Evolutionary conservation across 345 rosid species (phyloP).

Genomic region (Salix arbutifolia): DNA sequence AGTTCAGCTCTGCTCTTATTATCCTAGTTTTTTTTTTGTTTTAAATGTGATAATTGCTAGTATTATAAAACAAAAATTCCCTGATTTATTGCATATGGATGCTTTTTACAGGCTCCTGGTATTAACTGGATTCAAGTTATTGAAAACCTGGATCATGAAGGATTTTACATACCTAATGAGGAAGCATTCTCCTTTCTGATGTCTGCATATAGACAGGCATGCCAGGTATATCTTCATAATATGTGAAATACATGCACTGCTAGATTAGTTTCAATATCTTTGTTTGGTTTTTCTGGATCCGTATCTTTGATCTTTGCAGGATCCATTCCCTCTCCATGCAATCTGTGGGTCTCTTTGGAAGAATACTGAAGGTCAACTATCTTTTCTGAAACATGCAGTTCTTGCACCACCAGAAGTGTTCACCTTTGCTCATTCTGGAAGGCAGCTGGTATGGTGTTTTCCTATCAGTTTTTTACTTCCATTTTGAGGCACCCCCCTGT

Average conservation of each 20-base stretch:
- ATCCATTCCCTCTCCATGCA: slow-evolving; percentile 86
- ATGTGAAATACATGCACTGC: not conserved
- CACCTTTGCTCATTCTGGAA: slow-evolving; percentile 73
- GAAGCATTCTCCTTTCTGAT: slow-evolving; percentile 80
- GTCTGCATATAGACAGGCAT: slow-evolving; percentile 71
- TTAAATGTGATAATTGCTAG: slow-evolving; percentile 6
- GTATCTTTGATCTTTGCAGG: slow-evolving; percentile 44
- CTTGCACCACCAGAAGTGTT: slow-evolving; percentile 79
- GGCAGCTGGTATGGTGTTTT: slow-evolving; percentile 68
- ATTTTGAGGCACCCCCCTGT: not conserved
- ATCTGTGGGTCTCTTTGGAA: slow-evolving; percentile 79
- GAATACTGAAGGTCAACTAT: slow-evolving; percentile 78
- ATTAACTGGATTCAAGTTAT: slow-evolving; percentile 72
- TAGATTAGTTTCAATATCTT: not conserved
- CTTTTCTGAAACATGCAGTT: slow-evolving; percentile 80
- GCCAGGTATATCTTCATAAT: slow-evolving; percentile 49
- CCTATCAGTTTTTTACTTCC: slow-evolving; percentile 6
- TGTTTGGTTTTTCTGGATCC: not conserved
- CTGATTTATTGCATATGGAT: slow-evolving; percentile 4
- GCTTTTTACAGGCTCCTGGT: slow-evolving; percentile 67
- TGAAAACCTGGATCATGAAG: slow-evolving; percentile 82
- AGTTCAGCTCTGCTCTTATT: slow-evolving; percentile 22
- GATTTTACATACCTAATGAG: slow-evolving; percentile 72
- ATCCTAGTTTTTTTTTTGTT: not conserved
- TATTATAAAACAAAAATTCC: not conserved